Evolutionary conservation across 352 stramenopile species (phyloP).

Genomic region (Sclerospora graminicola): DNA sequence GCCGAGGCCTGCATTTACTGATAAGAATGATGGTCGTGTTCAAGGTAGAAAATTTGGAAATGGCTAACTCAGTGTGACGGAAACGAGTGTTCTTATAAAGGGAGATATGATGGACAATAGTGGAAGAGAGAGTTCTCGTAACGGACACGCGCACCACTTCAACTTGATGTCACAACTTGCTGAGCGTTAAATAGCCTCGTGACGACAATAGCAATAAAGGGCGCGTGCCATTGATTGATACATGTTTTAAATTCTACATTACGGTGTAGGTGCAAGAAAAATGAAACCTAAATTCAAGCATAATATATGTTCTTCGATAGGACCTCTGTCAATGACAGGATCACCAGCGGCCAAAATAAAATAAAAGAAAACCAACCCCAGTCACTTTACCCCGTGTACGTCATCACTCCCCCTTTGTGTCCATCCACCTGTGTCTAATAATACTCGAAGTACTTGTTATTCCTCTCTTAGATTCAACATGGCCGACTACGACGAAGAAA

Average conservation of each 20-base stretch:
- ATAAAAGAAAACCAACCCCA: conserved; percentile 1
- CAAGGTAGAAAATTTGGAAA: conserved; percentile 5
- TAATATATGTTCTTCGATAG: background rate
- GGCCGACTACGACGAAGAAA: conserved; percentile 64
- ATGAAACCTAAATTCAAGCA: background rate
- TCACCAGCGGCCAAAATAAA: conserved; percentile 22
- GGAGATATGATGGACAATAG: conserved; percentile 8
- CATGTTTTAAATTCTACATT: too few relatives aligned
- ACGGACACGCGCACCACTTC: background rate
- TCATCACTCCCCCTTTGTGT: background rate
- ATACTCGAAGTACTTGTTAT: conserved; percentile 25
- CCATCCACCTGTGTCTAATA: conserved; percentile 43
- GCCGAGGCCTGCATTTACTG: conserved; percentile 18
- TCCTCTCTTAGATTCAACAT: conserved; percentile 13
- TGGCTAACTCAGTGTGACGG: background rate
- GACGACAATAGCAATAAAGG: too few relatives aligned
- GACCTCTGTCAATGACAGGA: conserved; percentile 25
- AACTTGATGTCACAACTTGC: too few relatives aligned
- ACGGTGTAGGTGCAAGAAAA: too few relatives aligned
- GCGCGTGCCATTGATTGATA: too few relatives aligned
- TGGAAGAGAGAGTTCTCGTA: background rate
- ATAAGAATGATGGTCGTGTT: conserved; percentile 10
- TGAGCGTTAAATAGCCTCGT: too few relatives aligned
- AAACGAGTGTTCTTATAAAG: conserved; percentile 10
- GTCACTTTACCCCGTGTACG: background rate